Evolutionary conservation across 805 yeast genomes (phyloP), one percentile per base, ranked within the genome.

Genomic region (Ogataea nakhonphanomensis): DNA sequence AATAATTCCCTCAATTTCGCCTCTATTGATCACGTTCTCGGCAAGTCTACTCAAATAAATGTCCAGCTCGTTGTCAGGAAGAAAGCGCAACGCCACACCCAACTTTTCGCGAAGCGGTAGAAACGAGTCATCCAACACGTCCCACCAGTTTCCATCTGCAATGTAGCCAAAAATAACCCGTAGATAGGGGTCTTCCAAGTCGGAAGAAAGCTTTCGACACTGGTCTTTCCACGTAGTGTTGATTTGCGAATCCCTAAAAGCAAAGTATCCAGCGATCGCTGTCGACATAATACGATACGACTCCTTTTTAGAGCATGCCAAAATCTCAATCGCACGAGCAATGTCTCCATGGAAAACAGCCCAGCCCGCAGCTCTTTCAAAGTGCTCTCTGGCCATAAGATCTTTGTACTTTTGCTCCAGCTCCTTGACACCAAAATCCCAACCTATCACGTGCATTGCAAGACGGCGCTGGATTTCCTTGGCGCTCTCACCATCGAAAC

Each of bases 141-240:
- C 97, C 81, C 91, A 83, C 97, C 98, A 91, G 49, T 90, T 93
- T 33, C 87, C 84, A 56, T 91, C 96, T 0, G 96, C 89, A 39
- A 91, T 83, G 52, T 81, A 91, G 0, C 96, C 96, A 69, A 91
- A 91, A 1, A 91, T 85, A 0, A 95, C 96, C 31, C 97, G 67
- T 44, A 91, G 64, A 57, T 91, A 91, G 0, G 98, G 96, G 55
- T 86, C 82, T 9, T 84, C 91, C 41, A 91, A 69, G 51, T 88
- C 96, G n/a, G 84, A 75, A 0, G 97, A 85, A 72, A 91, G 75
- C 43, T 74, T 73, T 39, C 96, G 79, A 59, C 97, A 91, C 58
- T 88, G 96, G 41, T 88, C 95, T 53, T 87, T 82, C 98, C 98
- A 91, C 0, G 89, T 76, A 59, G 81, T 82, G 54, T 85, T 85